These are phyloP conservation scores for Smallanthus sonchifolius DNA, from an alignment of 129 eudicot genomes.

Conservation along the genomic window DNA sequence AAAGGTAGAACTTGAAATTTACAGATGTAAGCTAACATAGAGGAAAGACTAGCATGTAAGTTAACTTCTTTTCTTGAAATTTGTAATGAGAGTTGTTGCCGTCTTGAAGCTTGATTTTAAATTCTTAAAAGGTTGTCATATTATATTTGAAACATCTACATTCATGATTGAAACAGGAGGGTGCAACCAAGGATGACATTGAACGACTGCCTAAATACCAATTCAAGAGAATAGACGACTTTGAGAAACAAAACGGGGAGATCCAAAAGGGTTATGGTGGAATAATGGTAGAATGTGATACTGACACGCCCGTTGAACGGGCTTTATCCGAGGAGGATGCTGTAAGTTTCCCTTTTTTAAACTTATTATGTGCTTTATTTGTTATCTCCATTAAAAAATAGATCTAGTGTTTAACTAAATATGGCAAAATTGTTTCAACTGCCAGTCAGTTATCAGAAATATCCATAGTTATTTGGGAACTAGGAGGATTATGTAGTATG, in stretches of 20 bases:
- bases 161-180: slow-evolving; percentile 13
- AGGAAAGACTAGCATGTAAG: not conserved
- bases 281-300: slow-evolving; percentile 69
- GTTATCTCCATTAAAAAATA: not conserved
- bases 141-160: not conserved
- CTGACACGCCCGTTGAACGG: slow-evolving; percentile 61
- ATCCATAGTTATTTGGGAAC: not conserved
- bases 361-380: not conserved
- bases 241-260: slow-evolving; percentile 63
- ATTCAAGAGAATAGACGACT: slow-evolving; percentile 19
- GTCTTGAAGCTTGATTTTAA: not conserved
- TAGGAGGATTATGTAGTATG: not conserved
- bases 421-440: not conserved
- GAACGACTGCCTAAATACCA: slow-evolving; percentile 35
- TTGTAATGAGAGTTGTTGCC: not conserved
- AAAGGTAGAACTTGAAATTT: not conserved
- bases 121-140: not conserved
- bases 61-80: not conserved
- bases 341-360: slow-evolving; percentile 39
- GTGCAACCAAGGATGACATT: slow-evolving; percentile 34
- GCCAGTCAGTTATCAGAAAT: not conserved
- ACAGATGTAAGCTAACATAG: not conserved
- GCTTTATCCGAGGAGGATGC: slow-evolving; percentile 74
- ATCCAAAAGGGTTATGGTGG: slow-evolving; percentile 81
- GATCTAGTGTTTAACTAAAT: not conserved